phyloP scores from a whole-genome alignment of 345 rosid species.

The Erysimum cheiranthoides region DNA sequence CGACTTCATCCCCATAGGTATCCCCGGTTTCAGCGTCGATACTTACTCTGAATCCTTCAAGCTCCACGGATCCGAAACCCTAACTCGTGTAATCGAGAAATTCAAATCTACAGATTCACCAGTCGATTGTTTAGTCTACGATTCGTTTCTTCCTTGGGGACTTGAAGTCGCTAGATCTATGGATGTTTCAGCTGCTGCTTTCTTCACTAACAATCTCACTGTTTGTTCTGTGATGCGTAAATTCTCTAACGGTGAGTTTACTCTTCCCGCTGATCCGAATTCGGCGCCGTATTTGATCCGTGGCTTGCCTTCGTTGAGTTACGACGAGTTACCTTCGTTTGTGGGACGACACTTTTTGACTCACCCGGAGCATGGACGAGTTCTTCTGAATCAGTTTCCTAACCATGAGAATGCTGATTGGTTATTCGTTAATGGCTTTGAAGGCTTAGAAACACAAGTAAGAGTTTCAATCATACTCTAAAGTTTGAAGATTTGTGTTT shows the following conservation, averaged over 20 bases:
- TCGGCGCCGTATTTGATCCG: constrained; percentile 50
- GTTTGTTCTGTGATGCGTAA: constrained; percentile 55
- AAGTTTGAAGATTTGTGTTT: neutral
- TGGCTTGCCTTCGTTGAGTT: constrained; percentile 59
- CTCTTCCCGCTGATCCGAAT: constrained; percentile 51
- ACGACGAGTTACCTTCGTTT: constrained; percentile 63
- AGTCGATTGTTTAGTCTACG: constrained; percentile 61
- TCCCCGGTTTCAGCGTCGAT: constrained; percentile 49
- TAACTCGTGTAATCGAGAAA: constrained; percentile 53
- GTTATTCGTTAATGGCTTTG: constrained; percentile 63
- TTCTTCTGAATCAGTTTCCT: constrained; percentile 63
- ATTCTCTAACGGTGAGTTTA: constrained; percentile 48
- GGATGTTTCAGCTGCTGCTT: constrained; percentile 57
- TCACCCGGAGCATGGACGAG: constrained; percentile 58
- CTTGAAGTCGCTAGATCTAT: constrained; percentile 70
- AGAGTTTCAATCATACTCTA: neutral
- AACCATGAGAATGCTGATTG: constrained; percentile 66
- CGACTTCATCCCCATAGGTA: constrained; percentile 58
- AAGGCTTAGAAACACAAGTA: constrained; percentile 66
- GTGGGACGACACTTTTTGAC: constrained; percentile 49
- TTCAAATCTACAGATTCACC: constrained; percentile 50
- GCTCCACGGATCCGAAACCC: constrained; percentile 56
- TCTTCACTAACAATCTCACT: constrained; percentile 71
- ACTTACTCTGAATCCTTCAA: constrained; percentile 51
- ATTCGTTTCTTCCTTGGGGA: constrained; percentile 80